Evolutionary conservation across 2,329 filamentous ascomycete genomes (phyloP), one percentile per base, ranked within the genome.

Genomic region (Sporothrix euskadiensis): DNA sequence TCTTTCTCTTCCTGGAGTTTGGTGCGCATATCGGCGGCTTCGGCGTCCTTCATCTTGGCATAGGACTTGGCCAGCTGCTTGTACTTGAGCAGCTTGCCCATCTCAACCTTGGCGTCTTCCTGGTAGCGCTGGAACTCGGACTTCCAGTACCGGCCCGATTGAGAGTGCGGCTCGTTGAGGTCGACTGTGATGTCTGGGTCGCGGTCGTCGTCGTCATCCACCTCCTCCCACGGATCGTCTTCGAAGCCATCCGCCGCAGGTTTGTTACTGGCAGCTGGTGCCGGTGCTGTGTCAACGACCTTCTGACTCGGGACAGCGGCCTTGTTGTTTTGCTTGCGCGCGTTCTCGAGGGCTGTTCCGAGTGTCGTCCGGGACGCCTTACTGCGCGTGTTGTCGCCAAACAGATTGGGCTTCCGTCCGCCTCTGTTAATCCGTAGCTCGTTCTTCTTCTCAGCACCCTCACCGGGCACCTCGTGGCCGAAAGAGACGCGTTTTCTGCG

Each of bases 111-210:
- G 75, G 92, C 92, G 75, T 92, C 91, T 61, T 88, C 85, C 68
- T 92, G 89, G 78, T 94, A 95, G 72, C 86, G 87, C 76, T 93
- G 87, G 78, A 92, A 94, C 78, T 94, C 88, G 32, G 88, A 86
- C 81, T 94, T 94, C 92, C 92, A 95, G 81, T 92, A 94, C 77
- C 88, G 89, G 7, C 92, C 92, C 4, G 92, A 94, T 74, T 91
- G 88, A 1, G 92, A 93, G 75, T 90, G 88, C 7, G 92, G 92
- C 78, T 93, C 90, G 75, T 91, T 91, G 68, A 93, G 82, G 78
- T 94, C 92, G 66, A 90, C 82, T 0, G 91, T 93, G 73, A 90
- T 83, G 77, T 94, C 91, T 72, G 86, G 84, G 70, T 88, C 87
- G 56, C 74, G 73, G 10, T 70, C 71, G 47, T 82, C 79, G 57